Conservation (phyloP, 352 stramenopile species). For the Phytopythium sindhum region DNA sequence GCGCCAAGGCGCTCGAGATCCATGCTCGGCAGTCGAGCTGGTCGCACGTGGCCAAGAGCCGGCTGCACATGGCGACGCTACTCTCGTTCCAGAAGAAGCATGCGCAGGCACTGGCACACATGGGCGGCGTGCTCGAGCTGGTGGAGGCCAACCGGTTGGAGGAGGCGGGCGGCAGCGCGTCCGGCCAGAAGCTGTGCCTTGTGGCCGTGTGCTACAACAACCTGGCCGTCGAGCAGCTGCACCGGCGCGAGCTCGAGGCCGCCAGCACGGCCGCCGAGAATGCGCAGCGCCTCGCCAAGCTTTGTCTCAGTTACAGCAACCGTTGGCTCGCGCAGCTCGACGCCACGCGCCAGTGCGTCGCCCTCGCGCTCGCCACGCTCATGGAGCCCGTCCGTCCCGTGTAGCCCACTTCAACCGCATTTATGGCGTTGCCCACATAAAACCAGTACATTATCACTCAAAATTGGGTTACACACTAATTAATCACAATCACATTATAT, state of each 20-base stretch:
- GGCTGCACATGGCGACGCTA: slow-evolving; percentile 79
- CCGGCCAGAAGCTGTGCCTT: slow-evolving; percentile 88
- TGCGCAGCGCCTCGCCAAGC: slow-evolving; percentile 78
- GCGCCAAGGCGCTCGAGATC: slow-evolving; percentile 81
- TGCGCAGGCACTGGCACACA: slow-evolving; percentile 66
- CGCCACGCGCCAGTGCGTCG: slow-evolving; percentile 73
- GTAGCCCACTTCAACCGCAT: slow-evolving; percentile 4
- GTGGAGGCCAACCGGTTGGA: slow-evolving; percentile 89
- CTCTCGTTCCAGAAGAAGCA: slow-evolving; percentile 79
- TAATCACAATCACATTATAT: neutral
- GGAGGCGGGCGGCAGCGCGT: slow-evolving; percentile 37
- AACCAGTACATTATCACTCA: neutral
- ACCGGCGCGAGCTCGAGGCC: slow-evolving; percentile 79
- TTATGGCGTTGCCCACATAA: neutral
- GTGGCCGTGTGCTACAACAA: slow-evolving; percentile 92
- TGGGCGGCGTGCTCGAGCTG: slow-evolving; percentile 85
- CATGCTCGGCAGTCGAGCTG: slow-evolving; percentile 72
- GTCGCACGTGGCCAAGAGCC: slow-evolving; percentile 88
- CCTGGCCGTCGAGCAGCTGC: slow-evolving; percentile 88
- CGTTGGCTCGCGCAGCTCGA: slow-evolving; percentile 89
- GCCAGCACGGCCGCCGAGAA: slow-evolving; percentile 78
- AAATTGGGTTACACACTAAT: neutral
- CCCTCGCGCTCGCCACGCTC: slow-evolving; percentile 61
- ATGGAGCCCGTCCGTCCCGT: slow-evolving; percentile 42
- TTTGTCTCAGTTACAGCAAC: slow-evolving; percentile 92